phyloP scores from a whole-genome alignment of 495 filamentous ascomycete genomes.

The Mytilinidion resinicola region DNA sequence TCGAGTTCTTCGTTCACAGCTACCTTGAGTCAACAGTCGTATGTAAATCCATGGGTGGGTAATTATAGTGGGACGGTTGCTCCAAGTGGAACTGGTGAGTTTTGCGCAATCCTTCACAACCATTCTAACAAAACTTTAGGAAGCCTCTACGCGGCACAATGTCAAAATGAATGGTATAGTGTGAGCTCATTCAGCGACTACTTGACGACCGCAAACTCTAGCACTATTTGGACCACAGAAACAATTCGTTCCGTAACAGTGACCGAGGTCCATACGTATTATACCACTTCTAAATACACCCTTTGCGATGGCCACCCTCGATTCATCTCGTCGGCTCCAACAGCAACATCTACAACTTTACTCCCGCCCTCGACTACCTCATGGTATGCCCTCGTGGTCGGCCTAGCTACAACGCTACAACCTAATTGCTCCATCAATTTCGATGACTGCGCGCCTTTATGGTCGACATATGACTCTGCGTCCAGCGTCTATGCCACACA shows the following conservation, averaged over 20 bases:
- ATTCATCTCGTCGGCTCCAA: slow-evolving; percentile 13
- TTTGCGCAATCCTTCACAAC: not conserved
- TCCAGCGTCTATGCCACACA: slow-evolving; percentile 12
- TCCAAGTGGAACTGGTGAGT: slow-evolving; percentile 4
- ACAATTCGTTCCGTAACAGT: slow-evolving; percentile 10
- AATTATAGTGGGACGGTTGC: slow-evolving; percentile 10
- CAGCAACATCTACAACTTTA: slow-evolving; percentile 10
- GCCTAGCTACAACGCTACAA: not conserved
- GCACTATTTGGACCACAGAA: slow-evolving; percentile 2
- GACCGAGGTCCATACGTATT: slow-evolving; percentile 8
- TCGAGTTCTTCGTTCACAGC: not conserved
- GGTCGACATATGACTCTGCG: slow-evolving; percentile 12
- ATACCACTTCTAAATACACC: slow-evolving; percentile 14
- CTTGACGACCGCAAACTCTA: slow-evolving; percentile 4
- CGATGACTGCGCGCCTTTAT: slow-evolving; percentile 9
- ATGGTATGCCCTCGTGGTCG: slow-evolving; percentile 2
- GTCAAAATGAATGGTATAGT: slow-evolving; percentile 13
- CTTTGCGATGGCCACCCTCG: slow-evolving; percentile 19
- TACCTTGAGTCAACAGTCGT: slow-evolving; percentile 1
- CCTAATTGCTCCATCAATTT: slow-evolving; percentile 15
- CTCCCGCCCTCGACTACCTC: slow-evolving; percentile 11
- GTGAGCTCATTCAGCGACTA: slow-evolving; percentile 8
- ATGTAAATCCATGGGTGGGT: slow-evolving; percentile 16
- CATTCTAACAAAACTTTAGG: not conserved
- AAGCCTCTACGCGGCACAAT: slow-evolving; percentile 10